These are phyloP conservation scores for Baeospora myosura DNA, from an alignment of 1,284 basidiomycete species.

Conservation along the genomic window DNA sequence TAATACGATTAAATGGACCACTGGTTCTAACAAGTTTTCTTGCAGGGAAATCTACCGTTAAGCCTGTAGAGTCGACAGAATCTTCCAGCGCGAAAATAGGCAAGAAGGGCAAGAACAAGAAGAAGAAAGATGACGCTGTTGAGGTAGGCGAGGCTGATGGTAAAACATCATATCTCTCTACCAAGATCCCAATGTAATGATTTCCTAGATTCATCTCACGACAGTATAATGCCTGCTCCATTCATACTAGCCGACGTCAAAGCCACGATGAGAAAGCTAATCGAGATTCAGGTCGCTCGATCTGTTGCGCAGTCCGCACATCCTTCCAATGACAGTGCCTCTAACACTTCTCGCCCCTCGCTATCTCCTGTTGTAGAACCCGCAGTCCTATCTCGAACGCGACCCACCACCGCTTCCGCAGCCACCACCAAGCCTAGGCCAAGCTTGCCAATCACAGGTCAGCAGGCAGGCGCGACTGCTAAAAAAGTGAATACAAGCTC, in stretches of 20 bases:
- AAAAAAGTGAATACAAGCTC: slow-evolving; percentile 2
- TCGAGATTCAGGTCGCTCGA: not conserved
- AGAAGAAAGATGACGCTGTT: slow-evolving; percentile 2
- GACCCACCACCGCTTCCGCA: too few relatives aligned
- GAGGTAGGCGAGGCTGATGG: slow-evolving; percentile 1
- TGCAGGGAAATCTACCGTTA: not conserved
- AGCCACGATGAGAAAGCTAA: not conserved
- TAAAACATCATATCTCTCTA: not conserved
- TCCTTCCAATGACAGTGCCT: not conserved
- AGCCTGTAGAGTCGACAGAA: not conserved
- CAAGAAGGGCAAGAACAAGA: slow-evolving; percentile 14
- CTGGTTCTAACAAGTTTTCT: not conserved
- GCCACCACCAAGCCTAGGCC: too few relatives aligned
- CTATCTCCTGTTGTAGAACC: not conserved
- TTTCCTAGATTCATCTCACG: not conserved
- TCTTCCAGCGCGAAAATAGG: not conserved
- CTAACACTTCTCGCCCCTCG: not conserved
- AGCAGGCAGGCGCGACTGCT: too few relatives aligned
- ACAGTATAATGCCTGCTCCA: not conserved
- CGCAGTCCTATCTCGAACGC: not conserved
- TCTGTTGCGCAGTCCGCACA: not conserved
- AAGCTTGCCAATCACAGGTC: too few relatives aligned
- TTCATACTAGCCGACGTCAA: not conserved
- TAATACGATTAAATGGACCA: not conserved
- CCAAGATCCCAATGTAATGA: not conserved